Evolutionary conservation across 441 rosid genomes (phyloP).

Genomic region (Rhodomyrtus psidioides): DNA sequence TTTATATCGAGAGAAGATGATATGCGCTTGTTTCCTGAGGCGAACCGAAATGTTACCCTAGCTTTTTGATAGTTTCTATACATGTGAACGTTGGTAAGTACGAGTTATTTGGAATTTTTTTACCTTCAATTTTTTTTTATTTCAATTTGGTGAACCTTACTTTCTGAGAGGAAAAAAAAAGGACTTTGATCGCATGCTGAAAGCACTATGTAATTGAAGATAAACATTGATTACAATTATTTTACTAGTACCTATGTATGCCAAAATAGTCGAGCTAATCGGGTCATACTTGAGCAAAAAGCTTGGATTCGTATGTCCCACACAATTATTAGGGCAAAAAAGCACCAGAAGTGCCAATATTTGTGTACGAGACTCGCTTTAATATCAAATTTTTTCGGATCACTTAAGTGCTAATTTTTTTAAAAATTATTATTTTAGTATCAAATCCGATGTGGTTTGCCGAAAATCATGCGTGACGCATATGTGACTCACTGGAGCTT

Average conservation of each 20-base stretch:
- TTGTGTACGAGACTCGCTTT: no score
- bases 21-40: rapidly evolving
- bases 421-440: no score
- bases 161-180: neutral
- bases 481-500: no score
- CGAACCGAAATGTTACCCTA: neutral
- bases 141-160: neutral
- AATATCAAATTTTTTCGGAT: no score
- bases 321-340: no score
- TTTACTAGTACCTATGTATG: neutral
- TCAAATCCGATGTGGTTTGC: no score
- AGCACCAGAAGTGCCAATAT: no score
- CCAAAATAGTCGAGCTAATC: neutral
- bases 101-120: neutral
- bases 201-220: neutral
- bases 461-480: no score
- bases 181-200: neutral
- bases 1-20: neutral
- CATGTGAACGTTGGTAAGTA: neutral
- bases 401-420: no score
- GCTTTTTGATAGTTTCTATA: neutral
- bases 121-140: no score
- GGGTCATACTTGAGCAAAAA: neutral
- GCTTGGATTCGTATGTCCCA: neutral
- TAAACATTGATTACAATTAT: neutral